Conservation (phyloP, 2,329 filamentous ascomycete genomes). For the Aspergillus luchuensis region DNA sequence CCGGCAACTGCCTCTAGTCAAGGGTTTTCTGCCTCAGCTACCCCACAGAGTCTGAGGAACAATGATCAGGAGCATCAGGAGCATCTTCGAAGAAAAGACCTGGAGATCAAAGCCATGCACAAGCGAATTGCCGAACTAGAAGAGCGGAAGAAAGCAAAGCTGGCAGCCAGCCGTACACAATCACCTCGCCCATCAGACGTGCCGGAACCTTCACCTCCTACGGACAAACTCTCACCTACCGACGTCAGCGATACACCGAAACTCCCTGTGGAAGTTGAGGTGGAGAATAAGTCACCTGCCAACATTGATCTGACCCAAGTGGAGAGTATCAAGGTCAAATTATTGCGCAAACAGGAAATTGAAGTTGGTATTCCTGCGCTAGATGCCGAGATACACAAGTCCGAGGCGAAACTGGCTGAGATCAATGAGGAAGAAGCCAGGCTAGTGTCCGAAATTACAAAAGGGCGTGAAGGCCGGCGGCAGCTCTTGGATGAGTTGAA, state of each 20-base stretch:
- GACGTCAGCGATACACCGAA: not conserved
- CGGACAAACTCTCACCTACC: slow-evolving; percentile 16
- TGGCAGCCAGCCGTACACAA: slow-evolving; percentile 39
- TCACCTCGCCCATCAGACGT: slow-evolving; percentile 35
- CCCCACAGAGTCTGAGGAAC: slow-evolving; percentile 39
- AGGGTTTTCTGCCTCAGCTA: slow-evolving; percentile 38
- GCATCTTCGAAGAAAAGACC: slow-evolving; percentile 50
- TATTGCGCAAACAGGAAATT: slow-evolving; percentile 51
- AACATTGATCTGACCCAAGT: slow-evolving; percentile 27
- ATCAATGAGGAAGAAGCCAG: slow-evolving; percentile 41
- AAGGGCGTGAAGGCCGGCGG: slow-evolving; percentile 45
- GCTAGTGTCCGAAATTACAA: slow-evolving; percentile 49
- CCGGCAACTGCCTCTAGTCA: slow-evolving; percentile 46
- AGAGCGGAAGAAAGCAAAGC: slow-evolving; percentile 46
- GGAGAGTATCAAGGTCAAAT: slow-evolving; percentile 40
- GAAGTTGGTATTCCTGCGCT: slow-evolving; percentile 50
- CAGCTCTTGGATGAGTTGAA: slow-evolving; percentile 53
- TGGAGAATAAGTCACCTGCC: not conserved
- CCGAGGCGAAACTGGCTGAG: slow-evolving; percentile 35
- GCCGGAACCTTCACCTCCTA: slow-evolving; percentile 23
- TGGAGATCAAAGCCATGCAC: slow-evolving; percentile 52
- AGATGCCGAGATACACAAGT: slow-evolving; percentile 48
- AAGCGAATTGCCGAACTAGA: slow-evolving; percentile 54
- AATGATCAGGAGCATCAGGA: slow-evolving; percentile 47
- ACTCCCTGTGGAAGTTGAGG: not conserved